Base-by-base conservation (phyloP, 768 basidiomycete species). In the Hericium coralloides region DNA sequence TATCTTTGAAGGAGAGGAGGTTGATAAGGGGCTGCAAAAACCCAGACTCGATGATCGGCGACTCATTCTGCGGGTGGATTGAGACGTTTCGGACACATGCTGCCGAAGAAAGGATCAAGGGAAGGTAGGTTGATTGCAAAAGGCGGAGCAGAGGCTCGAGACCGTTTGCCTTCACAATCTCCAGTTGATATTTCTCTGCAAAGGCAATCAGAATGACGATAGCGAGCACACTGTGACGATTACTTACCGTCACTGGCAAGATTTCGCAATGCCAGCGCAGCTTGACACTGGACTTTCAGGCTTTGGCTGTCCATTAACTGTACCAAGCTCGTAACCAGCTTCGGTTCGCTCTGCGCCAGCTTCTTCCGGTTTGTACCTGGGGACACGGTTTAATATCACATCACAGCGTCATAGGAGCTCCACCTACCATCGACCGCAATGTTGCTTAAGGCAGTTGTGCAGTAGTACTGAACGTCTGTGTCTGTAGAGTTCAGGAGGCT, bases 401-500 rank as follows among this genome's bases (percentile, higher is more conserved):
- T 55, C 55, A 60, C 51, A 41, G 12, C 39, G 45, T 53, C 25
- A 48, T 26, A 49, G 18, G 52, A 20, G 48, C 23, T 36, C 12
- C 26, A 62, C 70, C 59, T 64, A 84, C 92, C 89, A 73, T 99
- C 97, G 7, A 99, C 97, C 37, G 97, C 97, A 62, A 99, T 99
- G 67, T 99, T 99, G 69, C 91, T 94, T 64, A 99, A 73, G 6
- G 97, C 97, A 12, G 97, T 99, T 6, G 97, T 99, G 72, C 97
- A 99, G 69, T 99, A 99, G 67, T 99, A 99, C 70, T 99, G 97
- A 2, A 99, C 97, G 67, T 99, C 97, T n/a, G 97, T 99, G 69
- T 99, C 97, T 50, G 89, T 84, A 5, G 92, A 94, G 68, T 95
- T 97, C 60, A 99, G 77, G 37, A 99, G 78, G 66, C 87, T 87